phyloP scores from a whole-genome alignment of 768 basidiomycete genomes.

The Rhodosporidiobolus sp. region DNA sequence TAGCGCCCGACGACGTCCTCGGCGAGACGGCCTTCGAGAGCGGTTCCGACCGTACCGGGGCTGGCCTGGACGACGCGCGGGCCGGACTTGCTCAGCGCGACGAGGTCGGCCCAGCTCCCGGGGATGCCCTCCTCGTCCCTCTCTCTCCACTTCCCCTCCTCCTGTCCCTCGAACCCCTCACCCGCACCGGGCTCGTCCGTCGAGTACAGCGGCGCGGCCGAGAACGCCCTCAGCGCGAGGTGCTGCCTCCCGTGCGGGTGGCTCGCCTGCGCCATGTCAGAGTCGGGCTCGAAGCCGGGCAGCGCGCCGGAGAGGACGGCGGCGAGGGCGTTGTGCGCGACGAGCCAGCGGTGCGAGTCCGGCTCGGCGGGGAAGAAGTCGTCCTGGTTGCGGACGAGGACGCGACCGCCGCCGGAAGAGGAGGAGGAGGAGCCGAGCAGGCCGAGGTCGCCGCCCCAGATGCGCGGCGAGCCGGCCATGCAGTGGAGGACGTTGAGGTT shows the following conservation, averaged over 20 bases:
- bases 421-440: constrained; percentile 1
- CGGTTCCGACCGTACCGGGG: background rate
- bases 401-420: background rate
- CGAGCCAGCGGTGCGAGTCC: constrained; percentile 40
- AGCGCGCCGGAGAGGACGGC: constrained; percentile 21
- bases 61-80: constrained; percentile 13
- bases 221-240: constrained; percentile 38
- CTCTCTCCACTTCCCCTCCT: background rate
- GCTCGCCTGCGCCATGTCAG: constrained; percentile 39
- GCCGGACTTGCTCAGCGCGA: background rate
- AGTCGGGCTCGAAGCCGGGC: constrained; percentile 21
- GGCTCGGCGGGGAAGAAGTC: constrained; percentile 40
- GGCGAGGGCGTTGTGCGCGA: constrained; percentile 31
- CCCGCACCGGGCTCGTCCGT: constrained; percentile 21
- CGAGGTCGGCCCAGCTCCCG: constrained; percentile 5
- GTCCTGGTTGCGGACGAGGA: constrained; percentile 34
- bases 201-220: constrained; percentile 25
- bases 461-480: constrained; percentile 39
- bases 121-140: background rate
- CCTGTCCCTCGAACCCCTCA: background rate
- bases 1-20: constrained; percentile 10
- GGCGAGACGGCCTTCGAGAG: background rate
- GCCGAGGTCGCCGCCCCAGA: constrained; percentile 16
- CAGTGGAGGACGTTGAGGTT: constrained; percentile 27
- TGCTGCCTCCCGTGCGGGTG: constrained; percentile 31